Evolutionary conservation across 768 basidiomycete species (phyloP), one percentile per base, ranked within the genome.

Genomic region (Podaxis mareebaensis): DNA sequence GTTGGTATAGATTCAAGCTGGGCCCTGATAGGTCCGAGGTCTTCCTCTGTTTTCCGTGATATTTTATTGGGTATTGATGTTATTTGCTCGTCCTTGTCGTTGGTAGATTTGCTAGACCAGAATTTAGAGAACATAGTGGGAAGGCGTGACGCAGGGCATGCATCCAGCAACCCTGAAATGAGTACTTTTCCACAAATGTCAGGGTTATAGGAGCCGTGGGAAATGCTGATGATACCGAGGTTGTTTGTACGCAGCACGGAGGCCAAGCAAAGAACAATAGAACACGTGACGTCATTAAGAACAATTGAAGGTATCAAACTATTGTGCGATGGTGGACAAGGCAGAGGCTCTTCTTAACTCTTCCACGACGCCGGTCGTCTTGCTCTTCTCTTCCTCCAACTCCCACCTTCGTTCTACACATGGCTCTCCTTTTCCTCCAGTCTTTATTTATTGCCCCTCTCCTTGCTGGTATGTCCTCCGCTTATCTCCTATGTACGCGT

Each of bases 1-100:
- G 67, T 62, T n/a, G 76, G 76, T 44, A 77, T 59, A n/a, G 67
- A 65, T 53, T 73, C 64, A 20, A 75, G 65, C 20, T 69, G 67
- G 17, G 66, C 63, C 62, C 66, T 66, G 48, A 67, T 22, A 36
- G 15, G 17, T 46, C 46, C 20, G 22, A 62, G 42, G 7, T 20
- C 44, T 3, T 55, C 30, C 22, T 56, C 42, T 7, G 38, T 22
- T 33, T 56, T 15, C 22, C 10, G 11, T 39, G 20, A 22, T n/a
- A 28, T 39, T 56, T 7, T 17, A 33, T 26, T 0, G 12, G 54
- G 36, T 49, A 33, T 26, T 38, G 13, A 15, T 54, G 26, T 13
- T 17, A 22, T 26, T n/a, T 24, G 12, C 36, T 20, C 38, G 30
- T 38, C 40, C 5, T n/a, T 52, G 22, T 28, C 26, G 13, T 51